Evolutionary conservation across 345 rosid genomes (phyloP).

Genomic region (Trapa incisa): DNA sequence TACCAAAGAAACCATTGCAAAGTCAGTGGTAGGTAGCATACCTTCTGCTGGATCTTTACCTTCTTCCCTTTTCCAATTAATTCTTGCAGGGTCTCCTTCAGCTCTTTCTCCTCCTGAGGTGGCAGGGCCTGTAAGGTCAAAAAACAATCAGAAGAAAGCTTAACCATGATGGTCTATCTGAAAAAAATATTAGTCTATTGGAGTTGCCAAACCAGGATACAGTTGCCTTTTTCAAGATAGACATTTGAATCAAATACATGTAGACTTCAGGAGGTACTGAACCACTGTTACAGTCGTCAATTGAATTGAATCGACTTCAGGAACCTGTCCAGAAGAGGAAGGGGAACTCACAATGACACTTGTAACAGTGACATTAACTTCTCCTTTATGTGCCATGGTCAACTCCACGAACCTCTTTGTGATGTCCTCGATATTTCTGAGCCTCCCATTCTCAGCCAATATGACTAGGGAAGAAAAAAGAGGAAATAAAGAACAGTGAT

Average conservation of each 20-base stretch:
- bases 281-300: not conserved
- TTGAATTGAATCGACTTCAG: not conserved
- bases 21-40: slow-evolving; percentile 12
- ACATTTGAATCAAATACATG: not conserved
- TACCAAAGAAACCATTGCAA: not conserved
- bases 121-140: slow-evolving; percentile 57
- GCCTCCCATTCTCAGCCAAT: slow-evolving; percentile 78
- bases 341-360: slow-evolving; percentile 59
- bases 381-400: slow-evolving; percentile 80
- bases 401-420: slow-evolving; percentile 52
- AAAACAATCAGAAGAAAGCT: not conserved
- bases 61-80: slow-evolving; percentile 69
- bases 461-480: slow-evolving; percentile 24
- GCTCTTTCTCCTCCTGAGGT: slow-evolving; percentile 69
- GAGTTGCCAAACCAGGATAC: not conserved
- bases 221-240: not conserved
- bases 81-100: slow-evolving; percentile 68
- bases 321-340: not conserved
- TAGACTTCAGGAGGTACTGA: not conserved
- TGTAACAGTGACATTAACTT: slow-evolving; percentile 64
- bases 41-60: slow-evolving; percentile 75
- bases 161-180: not conserved
- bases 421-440: slow-evolving; percentile 49
- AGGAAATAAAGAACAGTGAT: not conserved
- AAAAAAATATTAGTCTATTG: not conserved